These are phyloP conservation scores for Chara braunii DNA, from an alignment of 139 green algal species.

Conservation along the genomic window DNA sequence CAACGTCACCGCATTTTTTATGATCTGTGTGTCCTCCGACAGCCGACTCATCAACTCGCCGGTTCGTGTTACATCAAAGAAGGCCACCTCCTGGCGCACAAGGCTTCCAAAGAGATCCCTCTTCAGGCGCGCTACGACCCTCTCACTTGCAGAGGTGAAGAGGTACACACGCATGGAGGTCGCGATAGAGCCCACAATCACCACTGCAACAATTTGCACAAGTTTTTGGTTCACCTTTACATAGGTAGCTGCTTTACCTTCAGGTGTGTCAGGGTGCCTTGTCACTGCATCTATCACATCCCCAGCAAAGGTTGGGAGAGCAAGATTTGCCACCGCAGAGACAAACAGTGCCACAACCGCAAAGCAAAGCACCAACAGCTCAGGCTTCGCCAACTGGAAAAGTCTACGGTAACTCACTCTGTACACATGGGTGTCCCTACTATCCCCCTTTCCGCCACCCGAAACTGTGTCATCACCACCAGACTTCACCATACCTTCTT, in stretches of 20 bases:
- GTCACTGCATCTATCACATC: slow-evolving; percentile 15
- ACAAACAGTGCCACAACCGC: slow-evolving; percentile 7
- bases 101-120: slow-evolving; percentile 26
- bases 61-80: slow-evolving; percentile 29
- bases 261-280: neutral
- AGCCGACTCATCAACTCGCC: slow-evolving; percentile 35
- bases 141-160: slow-evolving; percentile 32
- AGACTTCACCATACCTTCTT: too few relatives aligned
- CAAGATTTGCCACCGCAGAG: slow-evolving; percentile 15
- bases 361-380: slow-evolving; percentile 6
- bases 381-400: slow-evolving; percentile 1
- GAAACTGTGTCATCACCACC: too few relatives aligned
- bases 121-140: slow-evolving; percentile 23
- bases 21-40: slow-evolving; percentile 32
- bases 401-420: neutral
- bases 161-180: slow-evolving; percentile 25
- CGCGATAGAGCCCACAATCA: slow-evolving; percentile 13
- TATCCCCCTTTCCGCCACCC: too few relatives aligned
- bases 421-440: too few relatives aligned
- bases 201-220: slow-evolving; percentile 13
- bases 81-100: slow-evolving; percentile 25
- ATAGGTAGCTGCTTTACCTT: slow-evolving; percentile 5
- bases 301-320: slow-evolving; percentile 21
- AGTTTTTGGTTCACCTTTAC: slow-evolving; percentile 2
- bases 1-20: slow-evolving; percentile 21